phyloP scores from a whole-genome alignment of 169 alveolate genomes.

The Plasmodium gallinaceum region DNA sequence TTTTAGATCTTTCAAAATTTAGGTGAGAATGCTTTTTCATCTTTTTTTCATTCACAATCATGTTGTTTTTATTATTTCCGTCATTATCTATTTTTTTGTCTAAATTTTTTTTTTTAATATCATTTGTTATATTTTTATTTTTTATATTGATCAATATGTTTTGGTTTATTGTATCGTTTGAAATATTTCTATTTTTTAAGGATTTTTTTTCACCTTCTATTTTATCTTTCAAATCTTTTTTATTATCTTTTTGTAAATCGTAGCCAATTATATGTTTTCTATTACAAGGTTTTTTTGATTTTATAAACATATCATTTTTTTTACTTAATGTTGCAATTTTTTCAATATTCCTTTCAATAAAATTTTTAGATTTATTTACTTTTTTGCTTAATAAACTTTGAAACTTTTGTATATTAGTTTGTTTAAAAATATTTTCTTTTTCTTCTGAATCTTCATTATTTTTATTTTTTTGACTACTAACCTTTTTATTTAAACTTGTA shows the following conservation, averaged over 20 bases:
- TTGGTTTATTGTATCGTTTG: conserved; percentile 9
- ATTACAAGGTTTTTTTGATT: conserved; percentile 39
- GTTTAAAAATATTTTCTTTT: conserved; percentile 3
- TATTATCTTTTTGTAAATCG: conserved; percentile 43
- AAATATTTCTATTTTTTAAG: conserved; percentile 16
- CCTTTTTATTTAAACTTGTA: conserved; percentile 22
- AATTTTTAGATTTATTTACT: conserved; percentile 41
- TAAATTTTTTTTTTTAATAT: conserved; percentile 19
- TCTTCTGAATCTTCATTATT: conserved; percentile 20
- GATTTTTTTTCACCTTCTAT: not conserved
- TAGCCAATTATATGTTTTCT: conserved; percentile 42
- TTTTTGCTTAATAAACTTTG: conserved; percentile 21
- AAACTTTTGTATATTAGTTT: conserved; percentile 12
- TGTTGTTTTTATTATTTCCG: not conserved
- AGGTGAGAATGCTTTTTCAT: not conserved
- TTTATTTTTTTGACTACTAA: not conserved
- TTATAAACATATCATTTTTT: conserved; percentile 50
- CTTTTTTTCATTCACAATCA: too few species aligned
- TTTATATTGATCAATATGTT: not conserved
- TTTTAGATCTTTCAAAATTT: conserved; percentile 47
- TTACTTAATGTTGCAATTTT: conserved; percentile 59
- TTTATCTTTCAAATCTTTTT: conserved; percentile 17
- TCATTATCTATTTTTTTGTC: not conserved
- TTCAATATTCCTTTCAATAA: conserved; percentile 68
- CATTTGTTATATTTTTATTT: not conserved